Evolutionary conservation across 345 rosid species (phyloP), one percentile per base, ranked within the genome.

Genomic region (Conringia planisiliqua): DNA sequence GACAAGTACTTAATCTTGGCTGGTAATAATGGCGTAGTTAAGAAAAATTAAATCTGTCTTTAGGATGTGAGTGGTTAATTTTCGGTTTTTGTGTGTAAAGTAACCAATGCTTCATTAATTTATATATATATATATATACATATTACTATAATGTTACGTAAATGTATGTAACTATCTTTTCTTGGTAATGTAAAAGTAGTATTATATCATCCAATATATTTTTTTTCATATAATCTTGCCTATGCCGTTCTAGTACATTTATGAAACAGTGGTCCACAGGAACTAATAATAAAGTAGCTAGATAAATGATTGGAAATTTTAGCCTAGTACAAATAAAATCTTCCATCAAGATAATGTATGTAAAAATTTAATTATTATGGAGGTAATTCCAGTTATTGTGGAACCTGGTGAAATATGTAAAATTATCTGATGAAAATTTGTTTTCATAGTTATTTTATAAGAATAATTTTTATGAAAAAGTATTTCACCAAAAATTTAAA

Each of bases 1-100:
- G 91, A 90, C 69, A 90, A 90, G 81, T 90, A 90, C 81, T 57
- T 86, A 66, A 83, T 83, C 33, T 78, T 88, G 85, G 98, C 96
- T 0, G 98, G 98, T n/a, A 88, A 90, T 33, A 83, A 87, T 10
- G 95, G 96, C 7, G 79, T 85, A 56, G 67, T 79, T 29, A 59
- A 60, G 42, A 72, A 66, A 35, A 44, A 61, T 2, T 66, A 67
- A 36, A 26, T 62, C 43, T 17, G 4, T 33, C 18, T 55, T 61
- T 50, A 30, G 72, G 30, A 33, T 46, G 27, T 16, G 68, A 55
- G 62, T 38, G 16, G 56, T 55, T 50, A 26, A n/a, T 10, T 46
- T 17, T 64, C 4, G 16, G 55, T 51, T 56, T 26, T 47, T 59
- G 38, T 20, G 68, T 72, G 81, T 70, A 63, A 68, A 42, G 52